phyloP scores from a whole-genome alignment of 2,329 filamentous ascomycete species.

The Aspergillus sergii region DNA sequence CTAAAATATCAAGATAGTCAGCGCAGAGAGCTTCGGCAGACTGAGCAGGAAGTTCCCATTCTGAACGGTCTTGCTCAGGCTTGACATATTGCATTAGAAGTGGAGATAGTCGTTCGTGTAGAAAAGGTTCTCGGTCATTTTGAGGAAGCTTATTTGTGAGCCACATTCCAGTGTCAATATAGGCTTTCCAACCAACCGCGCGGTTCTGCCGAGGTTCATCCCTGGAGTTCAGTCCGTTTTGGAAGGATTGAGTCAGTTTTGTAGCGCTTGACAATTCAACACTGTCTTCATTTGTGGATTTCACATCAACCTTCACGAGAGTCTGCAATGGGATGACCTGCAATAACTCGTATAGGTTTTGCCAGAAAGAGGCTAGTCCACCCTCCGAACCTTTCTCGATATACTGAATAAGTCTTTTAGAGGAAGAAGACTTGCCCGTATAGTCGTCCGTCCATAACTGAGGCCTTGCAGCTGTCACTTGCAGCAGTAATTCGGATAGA shows the following conservation, averaged over 20 bases:
- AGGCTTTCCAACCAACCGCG: constrained; percentile 72
- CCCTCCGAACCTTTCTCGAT: constrained; percentile 82
- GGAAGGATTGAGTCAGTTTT: constrained; percentile 67
- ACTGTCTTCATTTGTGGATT: constrained; percentile 24
- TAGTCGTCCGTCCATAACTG: constrained; percentile 73
- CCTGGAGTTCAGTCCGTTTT: constrained; percentile 69
- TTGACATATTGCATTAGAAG: constrained; percentile 57
- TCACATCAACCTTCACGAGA: constrained; percentile 30
- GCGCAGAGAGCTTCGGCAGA: constrained; percentile 42
- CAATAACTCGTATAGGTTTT: constrained; percentile 65
- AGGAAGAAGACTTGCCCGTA: constrained; percentile 58
- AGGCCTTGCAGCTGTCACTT: constrained; percentile 66
- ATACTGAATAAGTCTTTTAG: constrained; percentile 67
- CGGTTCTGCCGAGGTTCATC: constrained; percentile 74
- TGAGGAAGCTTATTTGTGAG: constrained; percentile 53
- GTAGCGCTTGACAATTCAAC: constrained; percentile 54
- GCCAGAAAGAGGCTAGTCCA: constrained; percentile 74
- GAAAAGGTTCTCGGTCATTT: constrained; percentile 51
- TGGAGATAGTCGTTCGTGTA: constrained; percentile 54
- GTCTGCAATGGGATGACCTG: constrained; percentile 56
- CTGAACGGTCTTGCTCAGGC: constrained; percentile 46
- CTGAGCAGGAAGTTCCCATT: constrained; percentile 54
- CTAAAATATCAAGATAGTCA: constrained; percentile 42
- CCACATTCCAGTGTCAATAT: constrained; percentile 65
- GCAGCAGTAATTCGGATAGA: constrained; percentile 67